phyloP scores from a whole-genome alignment of 768 basidiomycete genomes.

The Panus rudis region DNA sequence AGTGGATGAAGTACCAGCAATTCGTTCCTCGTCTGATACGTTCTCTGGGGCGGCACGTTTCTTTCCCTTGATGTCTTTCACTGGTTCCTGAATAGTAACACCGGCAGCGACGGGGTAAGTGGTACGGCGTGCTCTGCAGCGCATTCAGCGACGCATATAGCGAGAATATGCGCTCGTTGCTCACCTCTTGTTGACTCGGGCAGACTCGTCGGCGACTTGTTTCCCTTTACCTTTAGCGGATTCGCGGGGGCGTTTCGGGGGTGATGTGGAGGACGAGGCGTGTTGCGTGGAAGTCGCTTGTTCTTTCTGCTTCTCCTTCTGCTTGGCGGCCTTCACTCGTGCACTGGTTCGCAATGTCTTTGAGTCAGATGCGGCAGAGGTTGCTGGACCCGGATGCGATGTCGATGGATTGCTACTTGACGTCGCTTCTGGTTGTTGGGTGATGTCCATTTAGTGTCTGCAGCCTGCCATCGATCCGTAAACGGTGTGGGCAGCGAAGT shows the following conservation, averaged over 20 bases:
- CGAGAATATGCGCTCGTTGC: conserved; percentile 24
- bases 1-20: conserved; percentile 30
- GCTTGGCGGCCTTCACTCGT: conserved; percentile 67
- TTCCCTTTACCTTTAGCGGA: conserved; percentile 61
- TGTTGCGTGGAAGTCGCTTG: conserved; percentile 37
- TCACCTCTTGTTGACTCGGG: conserved; percentile 57
- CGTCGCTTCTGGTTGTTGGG: conserved; percentile 51
- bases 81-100: conserved; percentile 69
- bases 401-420: conserved; percentile 34
- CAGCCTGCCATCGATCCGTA: conserved; percentile 82
- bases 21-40: conserved; percentile 59
- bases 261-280: conserved; percentile 33
- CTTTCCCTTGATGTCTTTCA: conserved; percentile 80
- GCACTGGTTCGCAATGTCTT: conserved; percentile 61
- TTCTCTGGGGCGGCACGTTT: conserved; percentile 79
- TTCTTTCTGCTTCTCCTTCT: conserved; percentile 59
- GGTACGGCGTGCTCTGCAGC: conserved; percentile 53
- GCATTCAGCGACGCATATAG: conserved; percentile 2
- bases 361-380: conserved; percentile 39
- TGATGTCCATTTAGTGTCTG: conserved; percentile 89
- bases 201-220: conserved; percentile 47
- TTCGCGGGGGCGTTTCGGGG: conserved; percentile 19
- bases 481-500: conserved; percentile 8
- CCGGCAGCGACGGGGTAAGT: conserved; percentile 37
- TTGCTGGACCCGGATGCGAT: conserved; percentile 16